phyloP scores from a whole-genome alignment of 805 yeast genomes.

The Hanseniaspora lachancei region DNA sequence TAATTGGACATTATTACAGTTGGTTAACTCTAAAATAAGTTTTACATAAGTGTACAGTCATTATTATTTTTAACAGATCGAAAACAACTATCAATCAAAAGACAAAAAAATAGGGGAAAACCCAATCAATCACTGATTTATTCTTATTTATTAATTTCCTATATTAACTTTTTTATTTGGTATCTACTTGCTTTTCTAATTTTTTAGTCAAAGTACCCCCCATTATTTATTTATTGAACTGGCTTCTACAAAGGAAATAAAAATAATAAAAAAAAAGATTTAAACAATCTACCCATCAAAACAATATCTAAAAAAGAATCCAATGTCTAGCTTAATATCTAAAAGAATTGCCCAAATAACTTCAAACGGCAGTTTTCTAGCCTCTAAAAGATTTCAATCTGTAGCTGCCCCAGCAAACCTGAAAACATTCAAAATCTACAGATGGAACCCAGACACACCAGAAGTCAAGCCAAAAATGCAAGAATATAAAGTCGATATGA shows the following conservation, averaged over 20 bases:
- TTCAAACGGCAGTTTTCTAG: not conserved
- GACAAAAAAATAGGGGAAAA: no score
- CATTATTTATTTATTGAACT: not conserved
- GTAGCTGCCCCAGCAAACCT: conserved; percentile 39
- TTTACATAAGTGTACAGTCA: not conserved
- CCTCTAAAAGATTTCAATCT: conserved; percentile 11
- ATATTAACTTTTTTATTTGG: not conserved
- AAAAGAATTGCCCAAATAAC: not conserved
- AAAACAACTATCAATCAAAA: not conserved
- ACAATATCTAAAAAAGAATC: not conserved
- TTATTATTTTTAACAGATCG: not conserved
- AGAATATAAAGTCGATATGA: conserved; percentile 70
- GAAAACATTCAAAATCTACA: conserved; percentile 82
- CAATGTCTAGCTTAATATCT: conserved; percentile 2
- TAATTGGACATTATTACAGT: not conserved
- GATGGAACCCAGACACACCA: conserved; percentile 98
- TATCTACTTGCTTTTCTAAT: no score
- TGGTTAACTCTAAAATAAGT: not conserved
- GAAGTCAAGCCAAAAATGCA: conserved; percentile 80
- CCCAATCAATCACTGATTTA: conserved; percentile 4
- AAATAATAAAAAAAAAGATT: not conserved
- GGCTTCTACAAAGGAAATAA: not conserved
- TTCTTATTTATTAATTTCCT: not conserved
- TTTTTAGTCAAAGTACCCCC: not conserved
- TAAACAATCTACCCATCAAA: not conserved